These are phyloP conservation scores for Fusarium euwallaceae DNA, from an alignment of 2,329 filamentous ascomycete genomes.

Conservation along the genomic window DNA sequence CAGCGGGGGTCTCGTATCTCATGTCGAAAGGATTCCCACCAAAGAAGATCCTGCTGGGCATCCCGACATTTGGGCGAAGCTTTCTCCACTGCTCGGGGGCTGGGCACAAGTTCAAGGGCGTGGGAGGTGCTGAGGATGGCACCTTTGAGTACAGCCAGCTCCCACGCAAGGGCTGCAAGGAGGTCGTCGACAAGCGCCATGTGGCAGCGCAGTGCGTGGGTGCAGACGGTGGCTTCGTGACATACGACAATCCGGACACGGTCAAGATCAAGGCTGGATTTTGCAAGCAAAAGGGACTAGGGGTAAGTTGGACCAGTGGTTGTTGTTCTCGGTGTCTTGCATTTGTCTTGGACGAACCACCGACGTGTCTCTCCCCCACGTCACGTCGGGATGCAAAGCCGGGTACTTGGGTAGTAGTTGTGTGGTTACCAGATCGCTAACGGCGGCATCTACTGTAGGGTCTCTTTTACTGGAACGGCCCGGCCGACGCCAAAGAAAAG, in stretches of 20 bases:
- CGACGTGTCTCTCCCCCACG: slow-evolving; percentile 23
- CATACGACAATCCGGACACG: slow-evolving; percentile 83
- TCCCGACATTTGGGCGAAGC: slow-evolving; percentile 81
- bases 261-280: slow-evolving; percentile 81
- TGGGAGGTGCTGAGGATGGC: slow-evolving; percentile 71
- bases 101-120: slow-evolving; percentile 70
- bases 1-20: slow-evolving; percentile 75
- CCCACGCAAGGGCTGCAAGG: slow-evolving; percentile 71
- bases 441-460: slow-evolving; percentile 61
- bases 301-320: slow-evolving; percentile 58
- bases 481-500: slow-evolving; percentile 73
- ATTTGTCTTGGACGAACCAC: slow-evolving; percentile 29
- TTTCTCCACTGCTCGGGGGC: slow-evolving; percentile 76
- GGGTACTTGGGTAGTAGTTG: background rate
- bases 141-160: slow-evolving; percentile 81
- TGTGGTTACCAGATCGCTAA: slow-evolving; percentile 34
- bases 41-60: slow-evolving; percentile 80
- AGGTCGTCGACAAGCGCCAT: slow-evolving; percentile 75
- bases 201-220: slow-evolving; percentile 80
- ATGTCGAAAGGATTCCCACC: slow-evolving; percentile 75
- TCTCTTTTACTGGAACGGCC: slow-evolving; percentile 86
- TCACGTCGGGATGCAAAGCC: slow-evolving; percentile 18
- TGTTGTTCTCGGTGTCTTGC: slow-evolving; percentile 22
- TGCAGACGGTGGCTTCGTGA: slow-evolving; percentile 81
- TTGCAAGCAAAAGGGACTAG: slow-evolving; percentile 78